phyloP scores from a whole-genome alignment of 768 basidiomycete species.

The Amanita pseudoporphyria region DNA sequence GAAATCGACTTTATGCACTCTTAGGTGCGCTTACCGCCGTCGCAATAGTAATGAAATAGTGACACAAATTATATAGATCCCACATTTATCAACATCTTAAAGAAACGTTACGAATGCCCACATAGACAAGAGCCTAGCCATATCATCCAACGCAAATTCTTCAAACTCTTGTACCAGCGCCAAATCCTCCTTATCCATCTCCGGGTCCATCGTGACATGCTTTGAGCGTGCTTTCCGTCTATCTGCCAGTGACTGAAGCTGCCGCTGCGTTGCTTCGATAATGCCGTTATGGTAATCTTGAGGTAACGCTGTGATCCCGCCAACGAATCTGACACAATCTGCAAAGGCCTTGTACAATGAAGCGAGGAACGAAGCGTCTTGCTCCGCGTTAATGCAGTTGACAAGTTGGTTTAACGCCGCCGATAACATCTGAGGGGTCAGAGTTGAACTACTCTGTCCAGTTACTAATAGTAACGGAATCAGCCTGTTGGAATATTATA shows the following conservation, averaged over 20 bases:
- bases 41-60: too few relatives aligned
- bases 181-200: conserved; percentile 55
- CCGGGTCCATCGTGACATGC: conserved; percentile 20
- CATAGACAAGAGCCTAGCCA: conserved; percentile 49
- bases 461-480: conserved; percentile 62
- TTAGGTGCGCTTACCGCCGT: too few relatives aligned
- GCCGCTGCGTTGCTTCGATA: conserved; percentile 61
- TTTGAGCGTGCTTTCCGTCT: conserved; percentile 46
- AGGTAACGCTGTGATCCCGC: conserved; percentile 42
- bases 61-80: too few relatives aligned
- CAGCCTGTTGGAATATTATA: conserved; percentile 36
- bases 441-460: conserved; percentile 54
- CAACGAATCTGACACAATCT: conserved; percentile 51
- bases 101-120: too few relatives aligned
- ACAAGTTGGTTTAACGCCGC: conserved; percentile 62
- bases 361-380: conserved; percentile 67
- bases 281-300: conserved; percentile 44
- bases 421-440: conserved; percentile 59
- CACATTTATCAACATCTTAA: too few relatives aligned
- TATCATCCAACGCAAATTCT: conserved; percentile 74
- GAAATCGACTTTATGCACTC: too few relatives aligned
- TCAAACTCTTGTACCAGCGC: conserved; percentile 74
- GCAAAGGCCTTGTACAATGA: conserved; percentile 66
- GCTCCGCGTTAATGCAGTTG: conserved; percentile 53
- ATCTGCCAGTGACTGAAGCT: conserved; percentile 62